Conservation (phyloP, 257 asterid species). For the Petunia secreta region DNA sequence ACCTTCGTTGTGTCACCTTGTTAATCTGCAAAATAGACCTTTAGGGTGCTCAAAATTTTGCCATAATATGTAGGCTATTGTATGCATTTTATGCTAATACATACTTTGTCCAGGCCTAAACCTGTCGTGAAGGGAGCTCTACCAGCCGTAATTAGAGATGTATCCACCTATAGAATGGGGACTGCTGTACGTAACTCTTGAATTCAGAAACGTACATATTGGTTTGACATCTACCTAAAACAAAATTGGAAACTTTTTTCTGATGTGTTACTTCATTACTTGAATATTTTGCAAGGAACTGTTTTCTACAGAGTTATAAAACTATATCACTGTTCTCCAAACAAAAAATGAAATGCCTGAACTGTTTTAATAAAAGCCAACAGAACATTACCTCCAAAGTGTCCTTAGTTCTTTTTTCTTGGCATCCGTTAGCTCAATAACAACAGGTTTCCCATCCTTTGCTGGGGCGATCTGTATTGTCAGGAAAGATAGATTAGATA, state of each 20-base stretch:
- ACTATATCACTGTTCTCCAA: not conserved
- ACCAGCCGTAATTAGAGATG: constrained; percentile 97
- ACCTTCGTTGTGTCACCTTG: constrained; percentile 86
- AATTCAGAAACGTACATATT: not conserved
- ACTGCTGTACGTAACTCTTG: not conserved
- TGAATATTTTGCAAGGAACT: not conserved
- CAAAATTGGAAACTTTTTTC: no score
- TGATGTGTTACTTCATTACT: not conserved
- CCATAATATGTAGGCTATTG: constrained; percentile 21
- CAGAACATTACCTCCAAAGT: constrained; percentile 62
- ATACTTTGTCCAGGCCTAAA: constrained; percentile 92
- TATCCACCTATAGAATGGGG: constrained; percentile 72
- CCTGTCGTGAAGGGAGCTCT: constrained; percentile 95
- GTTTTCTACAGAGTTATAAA: not conserved
- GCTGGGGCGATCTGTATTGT: constrained; percentile 81
- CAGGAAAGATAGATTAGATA: not conserved
- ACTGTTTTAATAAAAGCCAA: not conserved
- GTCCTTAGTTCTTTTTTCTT: constrained; percentile 93
- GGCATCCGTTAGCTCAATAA: constrained; percentile 93
- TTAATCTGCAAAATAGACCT: constrained; percentile 53
- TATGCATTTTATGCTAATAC: constrained; percentile 22
- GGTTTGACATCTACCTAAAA: no score
- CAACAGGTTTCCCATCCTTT: constrained; percentile 93
- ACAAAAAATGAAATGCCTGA: not conserved
- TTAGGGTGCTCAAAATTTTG: constrained; percentile 30